Base-by-base conservation (phyloP, 768 basidiomycete species). In the Russula emetica region DNA sequence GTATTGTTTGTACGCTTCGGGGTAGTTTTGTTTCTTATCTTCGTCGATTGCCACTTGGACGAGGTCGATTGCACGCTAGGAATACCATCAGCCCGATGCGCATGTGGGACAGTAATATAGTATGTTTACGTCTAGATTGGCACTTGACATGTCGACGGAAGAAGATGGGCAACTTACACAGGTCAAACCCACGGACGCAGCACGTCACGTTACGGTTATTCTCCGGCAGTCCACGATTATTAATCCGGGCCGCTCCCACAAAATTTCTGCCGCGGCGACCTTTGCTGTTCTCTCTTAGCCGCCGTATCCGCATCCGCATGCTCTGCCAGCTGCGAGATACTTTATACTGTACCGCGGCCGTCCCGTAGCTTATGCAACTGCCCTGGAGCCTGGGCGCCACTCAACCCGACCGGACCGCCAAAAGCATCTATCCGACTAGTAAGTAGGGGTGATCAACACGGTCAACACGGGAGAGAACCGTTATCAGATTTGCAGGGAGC, bases 1-100 rank as follows among this genome's bases (percentile, higher is more conserved):
- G 77, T 97, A 97, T 68, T 86, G 83, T 78, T 91, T 95, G 83
- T 92, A 96, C 22, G 95, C 95, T 71, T 95, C 94, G 7, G 83
- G 78, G 77, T 98, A 99, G 76, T 97, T 92, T 75, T 90, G 87
- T 74, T 94, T 94, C 66, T 82, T 81, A 77, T 99, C 97, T 66
- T 92, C 88, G 62, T 94, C 94, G 70, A 96, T 95, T 62, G 94
- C 94, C 67, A 85, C 84, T 76, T 94, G 91, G 28, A 97, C 92
- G 62, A 97, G 85, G 70, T 92, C 91, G 72, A 97, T 92, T 36
- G 94, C 94, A 75, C 83, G 82, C 86, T 88, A 55, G 18, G 10
- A 18, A 22, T 7, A 38, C 5, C 5, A 54, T 65, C 24, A 65
- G 42, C 36, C 26, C 18, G 5, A 7, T 7, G 58, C 10, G 3